A percentile compares a stretch with the other conserved stretches of the same genome.
Evolutionary conservation across 306 rosid genomes (phyloP).

Genomic region (Pyrus communis): DNA sequence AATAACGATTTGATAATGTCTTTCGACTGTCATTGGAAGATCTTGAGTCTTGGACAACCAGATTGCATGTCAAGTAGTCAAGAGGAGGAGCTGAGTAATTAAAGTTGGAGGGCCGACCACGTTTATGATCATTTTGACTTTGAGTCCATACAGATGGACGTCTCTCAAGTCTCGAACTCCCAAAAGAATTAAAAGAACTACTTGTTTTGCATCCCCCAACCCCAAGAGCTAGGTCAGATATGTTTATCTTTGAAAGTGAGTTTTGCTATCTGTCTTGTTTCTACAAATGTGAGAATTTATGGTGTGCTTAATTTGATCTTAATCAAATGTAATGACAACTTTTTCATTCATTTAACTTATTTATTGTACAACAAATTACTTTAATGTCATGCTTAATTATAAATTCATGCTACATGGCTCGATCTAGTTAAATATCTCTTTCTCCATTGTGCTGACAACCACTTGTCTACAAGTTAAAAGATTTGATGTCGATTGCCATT

Average conservation of each 20-base stretch:
- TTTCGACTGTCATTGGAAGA: neutral
- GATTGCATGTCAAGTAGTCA: neutral
- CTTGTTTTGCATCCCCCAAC: neutral
- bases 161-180: neutral
- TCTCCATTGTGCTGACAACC: no score
- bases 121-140: neutral
- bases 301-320: neutral
- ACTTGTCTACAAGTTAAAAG: neutral
- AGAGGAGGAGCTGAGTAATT: neutral
- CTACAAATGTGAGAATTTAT: neutral
- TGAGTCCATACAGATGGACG: neutral
- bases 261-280: neutral
- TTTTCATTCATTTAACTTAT: no score
- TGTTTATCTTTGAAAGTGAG: neutral
- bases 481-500: neutral
- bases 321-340: no score
- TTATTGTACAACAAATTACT: no score
- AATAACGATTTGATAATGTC: no score
- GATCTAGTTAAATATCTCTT: no score
- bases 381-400: no score
- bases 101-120: slow-evolving; percentile 9
- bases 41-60: neutral
- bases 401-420: no score
- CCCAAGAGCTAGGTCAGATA: neutral
- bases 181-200: neutral